A percentile compares a stretch with the other conserved stretches of the same genome.
These are phyloP conservation scores for Quambalaria eucalypti DNA, from an alignment of 1,284 basidiomycete genomes.

Conservation along the genomic window DNA sequence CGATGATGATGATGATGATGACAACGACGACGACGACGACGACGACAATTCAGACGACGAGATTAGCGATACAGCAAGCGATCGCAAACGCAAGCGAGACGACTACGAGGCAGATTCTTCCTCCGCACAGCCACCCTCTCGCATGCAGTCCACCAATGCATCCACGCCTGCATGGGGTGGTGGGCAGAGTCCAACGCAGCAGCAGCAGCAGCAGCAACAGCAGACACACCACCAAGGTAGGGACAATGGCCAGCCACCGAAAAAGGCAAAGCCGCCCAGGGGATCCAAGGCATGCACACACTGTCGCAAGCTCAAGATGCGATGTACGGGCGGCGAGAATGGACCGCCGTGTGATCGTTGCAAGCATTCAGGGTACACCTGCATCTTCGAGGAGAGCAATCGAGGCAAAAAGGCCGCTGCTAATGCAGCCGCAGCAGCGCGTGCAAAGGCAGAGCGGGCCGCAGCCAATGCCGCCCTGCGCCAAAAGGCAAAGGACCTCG, in stretches of 20 bases:
- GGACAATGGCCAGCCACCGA: slow-evolving; percentile 1
- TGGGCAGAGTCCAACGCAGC: too few species aligned
- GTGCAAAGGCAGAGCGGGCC: not conserved
- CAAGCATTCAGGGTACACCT: slow-evolving; percentile 36
- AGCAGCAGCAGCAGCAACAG: not conserved
- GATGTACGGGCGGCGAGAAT: slow-evolving; percentile 84
- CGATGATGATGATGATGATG: slow-evolving; percentile 3
- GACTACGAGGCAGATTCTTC: slow-evolving; percentile 7
- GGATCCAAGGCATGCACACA: slow-evolving; percentile 73
- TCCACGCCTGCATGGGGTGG: slow-evolving; percentile 6
- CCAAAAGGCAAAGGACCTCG: too few species aligned
- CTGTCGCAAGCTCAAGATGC: slow-evolving; percentile 94
- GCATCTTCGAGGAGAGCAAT: slow-evolving; percentile 44
- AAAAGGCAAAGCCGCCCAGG: slow-evolving; percentile 42
- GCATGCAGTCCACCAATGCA: slow-evolving; percentile 2
- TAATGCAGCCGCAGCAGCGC: not conserved
- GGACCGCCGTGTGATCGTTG: slow-evolving; percentile 75
- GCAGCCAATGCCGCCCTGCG: not conserved
- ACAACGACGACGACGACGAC: slow-evolving; percentile 8
- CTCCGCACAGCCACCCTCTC: slow-evolving; percentile 5
- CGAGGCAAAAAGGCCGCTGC: slow-evolving; percentile 37
- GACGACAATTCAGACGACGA: slow-evolving; percentile 13
- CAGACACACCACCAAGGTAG: not conserved
- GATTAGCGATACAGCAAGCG: slow-evolving; percentile 14
- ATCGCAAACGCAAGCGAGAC: slow-evolving; percentile 22